phyloP scores from a whole-genome alignment of 2,329 filamentous ascomycete genomes.

The Penicillium sp. region DNA sequence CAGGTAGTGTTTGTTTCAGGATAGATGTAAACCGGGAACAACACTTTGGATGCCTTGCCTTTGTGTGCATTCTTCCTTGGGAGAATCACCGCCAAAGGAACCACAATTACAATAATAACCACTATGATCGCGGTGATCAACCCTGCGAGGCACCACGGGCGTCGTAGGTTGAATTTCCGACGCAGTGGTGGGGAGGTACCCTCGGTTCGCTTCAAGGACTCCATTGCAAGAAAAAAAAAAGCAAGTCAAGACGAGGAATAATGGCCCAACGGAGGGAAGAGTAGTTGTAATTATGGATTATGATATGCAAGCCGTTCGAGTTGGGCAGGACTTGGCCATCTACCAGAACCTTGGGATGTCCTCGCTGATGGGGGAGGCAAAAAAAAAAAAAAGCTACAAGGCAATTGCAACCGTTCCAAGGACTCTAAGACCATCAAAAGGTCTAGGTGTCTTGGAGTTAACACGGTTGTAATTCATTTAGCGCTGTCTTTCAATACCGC shows the following conservation, averaged over 20 bases:
- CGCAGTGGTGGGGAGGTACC: neutral
- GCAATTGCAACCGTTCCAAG: neutral
- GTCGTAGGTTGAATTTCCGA: neutral
- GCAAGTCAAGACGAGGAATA: neutral
- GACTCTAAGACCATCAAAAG: neutral
- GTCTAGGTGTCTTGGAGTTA: neutral
- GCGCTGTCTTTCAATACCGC: neutral
- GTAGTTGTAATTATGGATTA: neutral
- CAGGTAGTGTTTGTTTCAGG: conserved; percentile 2
- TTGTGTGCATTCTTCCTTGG: neutral
- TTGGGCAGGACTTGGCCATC: neutral
- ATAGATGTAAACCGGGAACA: neutral
- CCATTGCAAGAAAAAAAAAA: neutral
- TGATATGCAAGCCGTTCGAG: neutral
- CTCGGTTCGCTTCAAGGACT: neutral
- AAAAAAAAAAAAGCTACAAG: neutral
- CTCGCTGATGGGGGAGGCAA: neutral
- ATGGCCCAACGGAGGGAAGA: neutral
- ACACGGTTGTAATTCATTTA: neutral
- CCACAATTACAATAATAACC: neutral
- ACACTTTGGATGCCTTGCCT: neutral
- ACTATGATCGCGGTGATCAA: neutral
- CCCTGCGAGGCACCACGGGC: neutral
- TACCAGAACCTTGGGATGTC: neutral
- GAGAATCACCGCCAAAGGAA: neutral